Evolutionary conservation across 257 asterid genomes (phyloP).

Genomic region (Coffea canephora): DNA sequence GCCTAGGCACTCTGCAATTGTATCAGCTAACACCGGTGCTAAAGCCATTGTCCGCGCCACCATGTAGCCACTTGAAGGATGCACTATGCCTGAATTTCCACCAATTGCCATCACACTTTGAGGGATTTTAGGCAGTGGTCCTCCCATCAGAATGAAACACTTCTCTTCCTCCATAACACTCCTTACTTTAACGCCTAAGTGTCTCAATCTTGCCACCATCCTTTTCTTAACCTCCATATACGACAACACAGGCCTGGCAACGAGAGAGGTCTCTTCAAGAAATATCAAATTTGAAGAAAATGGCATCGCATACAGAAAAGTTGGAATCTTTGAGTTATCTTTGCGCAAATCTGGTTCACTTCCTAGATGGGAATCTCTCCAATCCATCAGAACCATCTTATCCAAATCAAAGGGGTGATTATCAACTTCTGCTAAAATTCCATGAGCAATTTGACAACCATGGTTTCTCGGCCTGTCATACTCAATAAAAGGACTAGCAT

Average conservation of each 20-base stretch:
- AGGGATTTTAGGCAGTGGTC: constrained; percentile 78
- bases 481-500: constrained; percentile 51
- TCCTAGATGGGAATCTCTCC: constrained; percentile 94
- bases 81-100: constrained; percentile 81
- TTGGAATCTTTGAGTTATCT: constrained; percentile 52
- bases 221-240: constrained; percentile 69
- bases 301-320: constrained; percentile 88
- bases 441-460: constrained; percentile 91
- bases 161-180: constrained; percentile 77
- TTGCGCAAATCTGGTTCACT: constrained; percentile 67
- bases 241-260: constrained; percentile 65
- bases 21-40: constrained; percentile 55
- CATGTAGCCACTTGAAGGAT: constrained; percentile 84
- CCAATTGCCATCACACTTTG: constrained; percentile 79
- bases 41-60: constrained; percentile 63
- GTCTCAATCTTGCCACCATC: constrained; percentile 91
- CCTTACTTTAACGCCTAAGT: constrained; percentile 62
- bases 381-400: constrained; percentile 91
- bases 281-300: constrained; percentile 69
- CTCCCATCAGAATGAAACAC: constrained; percentile 92
- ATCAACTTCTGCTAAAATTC: constrained; percentile 80
- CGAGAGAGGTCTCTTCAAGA: constrained; percentile 82
- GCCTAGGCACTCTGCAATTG: constrained; percentile 75
- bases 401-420: constrained; percentile 83
- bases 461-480: constrained; percentile 70